Evolutionary conservation across 2,329 filamentous ascomycete species (phyloP).

Genomic region (Fusarium pseudocircinatum): DNA sequence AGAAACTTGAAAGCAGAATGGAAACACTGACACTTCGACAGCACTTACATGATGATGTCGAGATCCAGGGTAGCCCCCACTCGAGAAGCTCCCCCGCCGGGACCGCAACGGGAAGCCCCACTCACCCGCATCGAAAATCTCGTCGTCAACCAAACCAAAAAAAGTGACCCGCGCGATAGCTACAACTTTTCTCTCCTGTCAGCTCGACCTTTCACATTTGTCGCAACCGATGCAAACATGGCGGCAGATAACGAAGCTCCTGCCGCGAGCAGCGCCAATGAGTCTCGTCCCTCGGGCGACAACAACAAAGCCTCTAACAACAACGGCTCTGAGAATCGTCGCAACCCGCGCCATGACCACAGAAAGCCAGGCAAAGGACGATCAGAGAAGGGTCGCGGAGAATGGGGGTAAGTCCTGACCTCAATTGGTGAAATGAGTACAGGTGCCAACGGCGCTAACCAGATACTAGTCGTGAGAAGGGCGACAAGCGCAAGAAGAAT

Average conservation of each 20-base stretch:
- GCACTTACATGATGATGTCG: not conserved
- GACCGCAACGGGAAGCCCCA: constrained; percentile 37
- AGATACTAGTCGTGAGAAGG: constrained; percentile 49
- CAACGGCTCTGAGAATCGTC: constrained; percentile 37
- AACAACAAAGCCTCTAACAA: constrained; percentile 32
- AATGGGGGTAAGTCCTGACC: constrained; percentile 43
- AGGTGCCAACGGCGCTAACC: constrained; percentile 48
- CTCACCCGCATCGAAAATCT: constrained; percentile 35
- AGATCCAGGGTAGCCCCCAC: constrained; percentile 25
- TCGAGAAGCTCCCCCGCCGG: constrained; percentile 22
- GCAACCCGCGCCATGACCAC: constrained; percentile 45
- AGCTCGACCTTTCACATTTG: constrained; percentile 1
- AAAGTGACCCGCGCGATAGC: constrained; percentile 19
- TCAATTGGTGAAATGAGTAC: constrained; percentile 3
- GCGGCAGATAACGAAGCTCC: constrained; percentile 45
- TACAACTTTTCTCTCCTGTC: not conserved
- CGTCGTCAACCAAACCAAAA: constrained; percentile 27
- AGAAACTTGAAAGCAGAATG: not conserved
- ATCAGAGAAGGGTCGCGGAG: constrained; percentile 45
- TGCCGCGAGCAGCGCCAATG: constrained; percentile 39
- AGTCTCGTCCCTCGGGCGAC: constrained; percentile 30
- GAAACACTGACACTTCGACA: not conserved
- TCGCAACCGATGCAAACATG: constrained; percentile 48
- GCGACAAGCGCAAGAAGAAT: constrained; percentile 52
- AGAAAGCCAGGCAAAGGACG: constrained; percentile 43